Evolutionary conservation across 73 alveolate species (phyloP).

Genomic region (Tetrahymena borealis): DNA sequence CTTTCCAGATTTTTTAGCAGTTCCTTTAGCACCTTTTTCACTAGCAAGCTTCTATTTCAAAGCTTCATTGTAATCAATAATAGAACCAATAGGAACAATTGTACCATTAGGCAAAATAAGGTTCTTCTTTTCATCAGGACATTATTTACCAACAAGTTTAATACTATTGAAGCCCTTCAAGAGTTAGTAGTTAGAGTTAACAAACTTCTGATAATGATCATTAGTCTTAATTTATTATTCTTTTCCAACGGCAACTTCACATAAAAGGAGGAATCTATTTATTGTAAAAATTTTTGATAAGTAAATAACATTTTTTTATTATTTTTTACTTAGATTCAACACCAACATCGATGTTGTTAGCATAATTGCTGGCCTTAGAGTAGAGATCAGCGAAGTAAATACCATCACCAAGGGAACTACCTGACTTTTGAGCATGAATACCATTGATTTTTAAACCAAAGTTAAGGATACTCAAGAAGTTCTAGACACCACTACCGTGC

Average conservation of each 20-base stretch:
- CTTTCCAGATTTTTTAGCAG: background rate
- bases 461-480: slow-evolving; percentile 74
- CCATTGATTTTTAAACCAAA: slow-evolving; percentile 13
- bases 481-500: slow-evolving; percentile 90
- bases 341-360: slow-evolving; percentile 48
- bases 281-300: background rate
- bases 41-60: background rate
- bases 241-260: slow-evolving; percentile 94
- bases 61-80: slow-evolving; percentile 40
- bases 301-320: slow-evolving; percentile 7
- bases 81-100: slow-evolving; percentile 83
- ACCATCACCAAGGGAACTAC: slow-evolving; percentile 89
- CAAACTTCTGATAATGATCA: slow-evolving; percentile 43
- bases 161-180: slow-evolving; percentile 46
- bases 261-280: slow-evolving; percentile 62
- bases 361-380: slow-evolving; percentile 61
- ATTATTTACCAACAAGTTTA: slow-evolving; percentile 56
- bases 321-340: slow-evolving; percentile 31
- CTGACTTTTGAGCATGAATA: slow-evolving; percentile 58
- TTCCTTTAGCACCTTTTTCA: background rate
- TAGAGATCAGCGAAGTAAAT: slow-evolving; percentile 85
- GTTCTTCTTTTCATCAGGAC: slow-evolving; percentile 81
- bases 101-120: slow-evolving; percentile 83
- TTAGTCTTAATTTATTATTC: slow-evolving; percentile 39
- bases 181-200: slow-evolving; percentile 20